Evolutionary conservation across 176 grass and related monocot genomes (phyloP).

Genomic region (Oryza longistaminata): DNA sequence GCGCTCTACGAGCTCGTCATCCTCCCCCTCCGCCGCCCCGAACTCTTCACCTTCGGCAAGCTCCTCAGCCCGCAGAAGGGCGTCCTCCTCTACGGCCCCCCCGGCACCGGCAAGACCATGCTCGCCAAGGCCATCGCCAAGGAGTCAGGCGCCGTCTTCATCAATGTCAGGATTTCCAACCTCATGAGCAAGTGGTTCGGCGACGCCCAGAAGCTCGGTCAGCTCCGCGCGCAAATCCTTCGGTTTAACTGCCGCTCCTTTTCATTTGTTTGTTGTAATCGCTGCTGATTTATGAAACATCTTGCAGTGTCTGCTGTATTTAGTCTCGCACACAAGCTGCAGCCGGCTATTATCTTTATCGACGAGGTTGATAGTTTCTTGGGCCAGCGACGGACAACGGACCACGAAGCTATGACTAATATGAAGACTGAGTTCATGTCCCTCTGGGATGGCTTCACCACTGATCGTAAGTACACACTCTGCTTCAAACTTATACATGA

Average conservation of each 20-base stretch:
- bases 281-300: neutral
- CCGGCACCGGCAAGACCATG: conserved; percentile 96
- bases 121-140: conserved; percentile 95
- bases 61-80: conserved; percentile 96
- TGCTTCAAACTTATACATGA: neutral
- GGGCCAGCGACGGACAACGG: conserved; percentile 75
- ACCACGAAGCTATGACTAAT: conserved; percentile 91
- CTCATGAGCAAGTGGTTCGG: conserved; percentile 99
- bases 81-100: conserved; percentile 85
- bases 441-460: conserved; percentile 98
- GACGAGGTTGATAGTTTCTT: conserved; percentile 98
- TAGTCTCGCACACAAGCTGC: conserved; percentile 84
- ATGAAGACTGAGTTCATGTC: conserved; percentile 99
- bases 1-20: conserved; percentile 86
- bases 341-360: conserved; percentile 98
- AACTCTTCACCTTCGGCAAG: conserved; percentile 78
- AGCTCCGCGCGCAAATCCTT: neutral
- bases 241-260: neutral
- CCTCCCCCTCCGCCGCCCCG: conserved; percentile 81
- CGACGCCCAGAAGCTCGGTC: conserved; percentile 96
- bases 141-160: conserved; percentile 91
- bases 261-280: neutral
- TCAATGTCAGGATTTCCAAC: conserved; percentile 94
- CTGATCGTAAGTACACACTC: conserved; percentile 68
- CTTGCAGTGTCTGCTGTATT: conserved; percentile 86